phyloP scores from a whole-genome alignment of 75 land plant genomes.

The Cunninghamia lanceolata region DNA sequence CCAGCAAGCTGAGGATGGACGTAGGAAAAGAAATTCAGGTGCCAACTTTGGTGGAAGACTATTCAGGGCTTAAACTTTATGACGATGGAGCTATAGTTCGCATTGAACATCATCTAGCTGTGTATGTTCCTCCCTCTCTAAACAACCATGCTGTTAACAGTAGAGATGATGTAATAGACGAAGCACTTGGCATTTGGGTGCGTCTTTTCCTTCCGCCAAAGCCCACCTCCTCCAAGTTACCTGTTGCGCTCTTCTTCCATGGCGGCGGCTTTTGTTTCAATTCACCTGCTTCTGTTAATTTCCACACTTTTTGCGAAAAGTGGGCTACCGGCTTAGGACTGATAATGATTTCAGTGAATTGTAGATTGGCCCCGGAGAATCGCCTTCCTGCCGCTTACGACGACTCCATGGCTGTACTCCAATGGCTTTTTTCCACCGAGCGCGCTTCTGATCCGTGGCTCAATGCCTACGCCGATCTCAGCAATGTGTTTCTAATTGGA shows the following conservation, averaged over 20 bases:
- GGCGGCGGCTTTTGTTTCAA: constrained; percentile 64
- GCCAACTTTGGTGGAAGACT: not conserved
- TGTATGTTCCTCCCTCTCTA: not conserved
- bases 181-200: not conserved
- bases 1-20: not conserved
- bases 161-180: not conserved
- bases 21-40: not conserved
- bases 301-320: constrained; percentile 41
- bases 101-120: not conserved
- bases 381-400: constrained; percentile 61
- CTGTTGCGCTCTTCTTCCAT: constrained; percentile 58
- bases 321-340: constrained; percentile 14
- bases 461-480: constrained; percentile 21
- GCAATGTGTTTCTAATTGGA: constrained; percentile 40
- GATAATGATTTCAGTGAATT: constrained; percentile 56
- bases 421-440: constrained; percentile 41
- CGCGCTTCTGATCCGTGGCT: constrained; percentile 18
- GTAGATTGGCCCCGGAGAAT: constrained; percentile 62
- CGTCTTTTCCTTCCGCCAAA: not conserved
- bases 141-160: not conserved
- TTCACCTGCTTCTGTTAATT: constrained; percentile 26
- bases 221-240: constrained; percentile 12
- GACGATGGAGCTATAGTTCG: not conserved
- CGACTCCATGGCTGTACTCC: constrained; percentile 35
- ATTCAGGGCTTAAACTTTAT: not conserved